Conservation (phyloP, 2,329 filamentous ascomycete species). For the Teratosphaeria gauchensis region DNA sequence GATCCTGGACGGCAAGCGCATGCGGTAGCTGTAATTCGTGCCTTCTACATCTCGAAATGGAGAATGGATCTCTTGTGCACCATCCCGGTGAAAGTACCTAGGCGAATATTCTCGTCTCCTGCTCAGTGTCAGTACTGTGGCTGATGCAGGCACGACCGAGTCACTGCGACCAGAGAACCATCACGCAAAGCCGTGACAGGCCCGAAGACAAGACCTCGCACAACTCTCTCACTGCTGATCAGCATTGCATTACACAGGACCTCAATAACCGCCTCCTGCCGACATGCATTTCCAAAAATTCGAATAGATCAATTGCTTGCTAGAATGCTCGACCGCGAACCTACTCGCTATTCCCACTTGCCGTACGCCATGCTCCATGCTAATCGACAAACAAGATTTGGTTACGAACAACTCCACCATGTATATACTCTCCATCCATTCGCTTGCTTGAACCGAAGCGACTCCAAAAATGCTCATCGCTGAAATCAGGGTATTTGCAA, state of each 20-base stretch:
- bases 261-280: neutral
- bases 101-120: too few relatives aligned
- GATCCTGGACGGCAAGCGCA: too few relatives aligned
- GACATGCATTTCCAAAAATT: neutral
- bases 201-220: too few relatives aligned
- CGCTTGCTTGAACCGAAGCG: neutral
- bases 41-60: too few relatives aligned
- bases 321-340: neutral
- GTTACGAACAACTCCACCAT: neutral
- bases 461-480: neutral
- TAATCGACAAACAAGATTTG: neutral
- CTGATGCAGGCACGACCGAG: too few relatives aligned
- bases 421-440: neutral
- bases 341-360: neutral
- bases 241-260: neutral
- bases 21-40: too few relatives aligned
- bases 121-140: too few relatives aligned
- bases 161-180: too few relatives aligned
- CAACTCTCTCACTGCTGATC: neutral
- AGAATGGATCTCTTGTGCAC: too few relatives aligned
- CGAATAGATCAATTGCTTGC: neutral
- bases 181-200: too few relatives aligned
- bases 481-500: neutral
- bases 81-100: too few relatives aligned
- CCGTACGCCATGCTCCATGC: neutral